These are phyloP conservation scores for Aureobasidium namibiae DNA, from an alignment of 2,329 filamentous ascomycete species.

Conservation along the genomic window DNA sequence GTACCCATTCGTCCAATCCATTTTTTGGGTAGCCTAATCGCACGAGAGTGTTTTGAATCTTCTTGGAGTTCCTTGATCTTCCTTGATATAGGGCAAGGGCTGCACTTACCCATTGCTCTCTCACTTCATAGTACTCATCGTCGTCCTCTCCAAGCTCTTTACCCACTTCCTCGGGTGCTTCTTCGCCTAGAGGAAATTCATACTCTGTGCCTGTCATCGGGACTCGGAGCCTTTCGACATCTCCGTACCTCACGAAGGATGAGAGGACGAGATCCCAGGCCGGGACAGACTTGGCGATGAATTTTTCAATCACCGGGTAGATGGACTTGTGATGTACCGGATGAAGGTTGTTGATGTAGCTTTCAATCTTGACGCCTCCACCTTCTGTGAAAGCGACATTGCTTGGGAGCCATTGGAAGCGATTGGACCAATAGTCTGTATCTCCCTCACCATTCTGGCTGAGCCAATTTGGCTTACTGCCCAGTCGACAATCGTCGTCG, in stretches of 20 bases:
- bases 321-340: constrained; percentile 17
- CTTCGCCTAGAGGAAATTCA: constrained; percentile 1
- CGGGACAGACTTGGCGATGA: constrained; percentile 21
- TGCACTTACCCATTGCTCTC: constrained; percentile 4
- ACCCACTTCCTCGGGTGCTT: neutral
- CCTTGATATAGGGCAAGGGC: neutral
- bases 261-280: constrained; percentile 20
- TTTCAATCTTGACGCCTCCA: constrained; percentile 18
- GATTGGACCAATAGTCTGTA: constrained; percentile 16
- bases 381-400: constrained; percentile 18
- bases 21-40: neutral
- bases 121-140: neutral
- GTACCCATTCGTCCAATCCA: neutral
- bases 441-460: neutral
- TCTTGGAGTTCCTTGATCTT: neutral
- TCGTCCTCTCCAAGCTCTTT: constrained; percentile 6
- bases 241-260: neutral
- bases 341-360: constrained; percentile 27
- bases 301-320: constrained; percentile 21
- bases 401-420: constrained; percentile 25
- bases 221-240: neutral
- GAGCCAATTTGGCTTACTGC: neutral
- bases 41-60: neutral
- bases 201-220: constrained; percentile 6
- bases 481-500: constrained; percentile 8